Evolutionary conservation across 352 stramenopile genomes (phyloP).

Genomic region (Pythium utonaiense): DNA sequence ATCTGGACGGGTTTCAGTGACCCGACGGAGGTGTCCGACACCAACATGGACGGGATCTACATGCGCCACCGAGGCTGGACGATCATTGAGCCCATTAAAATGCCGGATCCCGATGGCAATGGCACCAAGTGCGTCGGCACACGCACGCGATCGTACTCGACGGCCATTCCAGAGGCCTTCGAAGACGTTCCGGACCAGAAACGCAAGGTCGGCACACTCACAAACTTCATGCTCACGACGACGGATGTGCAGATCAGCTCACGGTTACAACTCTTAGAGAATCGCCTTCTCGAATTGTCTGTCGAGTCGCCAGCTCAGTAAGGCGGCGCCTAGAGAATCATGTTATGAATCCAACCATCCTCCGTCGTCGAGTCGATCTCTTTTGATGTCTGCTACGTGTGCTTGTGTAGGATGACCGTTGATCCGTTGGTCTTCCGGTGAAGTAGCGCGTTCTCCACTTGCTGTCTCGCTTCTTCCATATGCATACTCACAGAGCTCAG

Average conservation of each 20-base stretch:
- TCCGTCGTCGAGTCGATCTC: too few relatives aligned
- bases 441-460: neutral
- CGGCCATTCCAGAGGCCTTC: constrained; percentile 10
- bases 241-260: constrained; percentile 8
- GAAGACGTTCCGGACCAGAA: constrained; percentile 17
- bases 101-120: neutral
- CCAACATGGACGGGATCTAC: constrained; percentile 20
- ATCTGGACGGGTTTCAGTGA: constrained; percentile 12
- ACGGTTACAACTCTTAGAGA: constrained; percentile 17
- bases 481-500: neutral
- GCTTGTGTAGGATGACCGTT: too few relatives aligned
- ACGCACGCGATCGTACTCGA: constrained; percentile 12
- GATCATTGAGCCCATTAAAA: constrained; percentile 6
- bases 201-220: constrained; percentile 21
- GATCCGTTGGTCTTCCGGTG: neutral
- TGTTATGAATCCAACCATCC: too few relatives aligned
- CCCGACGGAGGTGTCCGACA: constrained; percentile 15
- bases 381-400: too few relatives aligned
- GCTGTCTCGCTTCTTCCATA: neutral
- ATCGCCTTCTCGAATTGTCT: constrained; percentile 6
- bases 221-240: constrained; percentile 21
- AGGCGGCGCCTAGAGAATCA: too few relatives aligned
- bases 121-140: neutral
- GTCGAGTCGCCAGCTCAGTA: neutral
- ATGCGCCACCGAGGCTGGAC: constrained; percentile 16